Evolutionary conservation across 371 early-diverging fungal genomes (phyloP).

Genomic region (Choanephora cucurbitarum): DNA sequence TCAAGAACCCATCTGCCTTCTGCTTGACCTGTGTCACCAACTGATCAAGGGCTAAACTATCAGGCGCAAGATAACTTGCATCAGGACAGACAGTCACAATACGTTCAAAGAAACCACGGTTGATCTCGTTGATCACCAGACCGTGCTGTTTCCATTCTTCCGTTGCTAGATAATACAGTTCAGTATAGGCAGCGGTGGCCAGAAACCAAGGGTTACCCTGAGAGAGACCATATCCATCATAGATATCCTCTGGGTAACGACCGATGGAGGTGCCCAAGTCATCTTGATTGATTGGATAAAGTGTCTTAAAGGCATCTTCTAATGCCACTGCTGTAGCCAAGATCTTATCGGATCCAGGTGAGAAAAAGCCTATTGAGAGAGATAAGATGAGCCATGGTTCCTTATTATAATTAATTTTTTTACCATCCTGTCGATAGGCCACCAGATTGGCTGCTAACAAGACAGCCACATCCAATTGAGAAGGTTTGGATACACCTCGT

Average conservation of each 20-base stretch:
- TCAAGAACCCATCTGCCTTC: conserved; percentile 60
- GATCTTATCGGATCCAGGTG: conserved; percentile 48
- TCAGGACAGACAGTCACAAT: background rate
- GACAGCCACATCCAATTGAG: conserved; percentile 62
- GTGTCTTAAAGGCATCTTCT: conserved; percentile 38
- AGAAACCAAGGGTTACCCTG: conserved; percentile 80
- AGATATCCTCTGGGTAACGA: conserved; percentile 74
- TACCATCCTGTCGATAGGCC: conserved; percentile 31
- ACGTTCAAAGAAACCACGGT: conserved; percentile 37
- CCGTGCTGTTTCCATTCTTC: conserved; percentile 31
- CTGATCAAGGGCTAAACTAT: conserved; percentile 18
- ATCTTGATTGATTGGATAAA: conserved; percentile 59
- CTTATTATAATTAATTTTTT: background rate
- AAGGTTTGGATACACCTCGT: conserved; percentile 41
- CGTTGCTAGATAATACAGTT: conserved; percentile 63
- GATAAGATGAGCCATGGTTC: too few relatives aligned
- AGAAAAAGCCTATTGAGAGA: conserved; percentile 35
- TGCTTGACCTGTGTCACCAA: conserved; percentile 18
- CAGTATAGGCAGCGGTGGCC: conserved; percentile 62
- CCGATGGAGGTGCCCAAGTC: conserved; percentile 60
- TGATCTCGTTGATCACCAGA: conserved; percentile 46
- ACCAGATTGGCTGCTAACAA: conserved; percentile 64
- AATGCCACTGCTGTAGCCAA: conserved; percentile 54
- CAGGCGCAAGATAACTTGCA: conserved; percentile 15
- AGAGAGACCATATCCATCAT: conserved; percentile 60